These are phyloP conservation scores for Xylaria flabelliformis DNA, from an alignment of 495 filamentous ascomycete genomes.

Conservation along the genomic window DNA sequence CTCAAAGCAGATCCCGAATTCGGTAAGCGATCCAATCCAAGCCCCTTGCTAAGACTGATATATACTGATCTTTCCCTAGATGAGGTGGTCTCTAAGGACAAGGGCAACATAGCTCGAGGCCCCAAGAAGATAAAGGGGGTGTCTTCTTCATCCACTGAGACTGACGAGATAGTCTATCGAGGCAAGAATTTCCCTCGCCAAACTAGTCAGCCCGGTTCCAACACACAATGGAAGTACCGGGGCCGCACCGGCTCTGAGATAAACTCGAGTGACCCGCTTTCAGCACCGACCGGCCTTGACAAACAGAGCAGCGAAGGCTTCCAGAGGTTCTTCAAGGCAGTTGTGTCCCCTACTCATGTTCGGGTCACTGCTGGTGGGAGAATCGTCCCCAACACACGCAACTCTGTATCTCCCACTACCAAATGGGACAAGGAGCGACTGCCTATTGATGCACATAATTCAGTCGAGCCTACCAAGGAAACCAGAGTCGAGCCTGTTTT, in stretches of 20 bases:
- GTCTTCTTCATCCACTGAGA: slow-evolving; percentile 33
- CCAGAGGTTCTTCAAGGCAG: slow-evolving; percentile 61
- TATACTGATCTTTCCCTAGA: slow-evolving; percentile 23
- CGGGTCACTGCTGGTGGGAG: slow-evolving; percentile 62
- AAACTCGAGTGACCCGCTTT: slow-evolving; percentile 46
- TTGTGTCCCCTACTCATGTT: slow-evolving; percentile 61
- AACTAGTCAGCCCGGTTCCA: slow-evolving; percentile 13
- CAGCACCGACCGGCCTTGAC: slow-evolving; percentile 50
- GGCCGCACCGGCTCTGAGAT: slow-evolving; percentile 49
- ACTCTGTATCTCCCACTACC: slow-evolving; percentile 49
- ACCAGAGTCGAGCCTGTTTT: slow-evolving; percentile 17
- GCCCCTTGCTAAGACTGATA: not conserved
- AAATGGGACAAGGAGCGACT: slow-evolving; percentile 49
- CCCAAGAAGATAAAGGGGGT: slow-evolving; percentile 33
- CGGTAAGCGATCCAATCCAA: slow-evolving; percentile 35
- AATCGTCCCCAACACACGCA: slow-evolving; percentile 63
- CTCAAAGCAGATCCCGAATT: slow-evolving; percentile 42
- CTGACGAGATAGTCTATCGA: slow-evolving; percentile 33
- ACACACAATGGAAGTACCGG: slow-evolving; percentile 49
- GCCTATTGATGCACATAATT: slow-evolving; percentile 29
- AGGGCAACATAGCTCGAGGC: slow-evolving; percentile 22
- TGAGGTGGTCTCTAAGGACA: slow-evolving; percentile 29
- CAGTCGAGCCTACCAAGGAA: slow-evolving; percentile 26
- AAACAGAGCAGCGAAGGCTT: slow-evolving; percentile 61
- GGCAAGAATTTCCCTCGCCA: slow-evolving; percentile 31